Evolutionary conservation across 2,329 filamentous ascomycete species (phyloP).

Genomic region (Mycocentrospora acerina): DNA sequence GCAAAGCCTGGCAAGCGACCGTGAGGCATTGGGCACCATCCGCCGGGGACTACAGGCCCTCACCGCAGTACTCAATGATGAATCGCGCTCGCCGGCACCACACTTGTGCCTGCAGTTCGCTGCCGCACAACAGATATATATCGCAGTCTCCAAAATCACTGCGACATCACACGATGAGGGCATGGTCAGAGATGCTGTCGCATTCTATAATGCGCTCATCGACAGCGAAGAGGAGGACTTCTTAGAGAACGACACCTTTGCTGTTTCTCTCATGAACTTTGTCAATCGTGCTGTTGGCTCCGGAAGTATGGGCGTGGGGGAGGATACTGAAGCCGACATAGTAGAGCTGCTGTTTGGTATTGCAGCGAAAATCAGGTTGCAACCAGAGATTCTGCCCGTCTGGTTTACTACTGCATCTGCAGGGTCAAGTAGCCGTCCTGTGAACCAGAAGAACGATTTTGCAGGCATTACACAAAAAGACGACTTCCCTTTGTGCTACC

Average conservation of each 20-base stretch:
- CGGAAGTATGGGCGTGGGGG: conserved; percentile 70
- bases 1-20: conserved; percentile 53
- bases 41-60: conserved; percentile 58
- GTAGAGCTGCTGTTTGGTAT: conserved; percentile 95
- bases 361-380: conserved; percentile 89
- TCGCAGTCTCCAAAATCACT: conserved; percentile 85
- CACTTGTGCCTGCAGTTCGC: conserved; percentile 91
- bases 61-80: conserved; percentile 75
- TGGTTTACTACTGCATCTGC: conserved; percentile 73
- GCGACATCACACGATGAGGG: conserved; percentile 80
- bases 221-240: conserved; percentile 97
- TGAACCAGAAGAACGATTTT: conserved; percentile 66
- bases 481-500: conserved; percentile 94
- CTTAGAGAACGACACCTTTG: conserved; percentile 82
- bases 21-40: conserved; percentile 53
- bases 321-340: conserved; percentile 82
- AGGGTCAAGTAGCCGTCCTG: conserved; percentile 42
- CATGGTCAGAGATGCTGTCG: conserved; percentile 80
- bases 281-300: conserved; percentile 75
- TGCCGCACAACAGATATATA: conserved; percentile 83
- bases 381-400: conserved; percentile 80
- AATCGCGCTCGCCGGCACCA: conserved; percentile 82
- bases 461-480: conserved; percentile 81
- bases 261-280: conserved; percentile 82
- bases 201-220: conserved; percentile 86